phyloP scores from a whole-genome alignment of 345 rosid species.

The sweet orange (Citrus sinensis) region DVS_A1.0 CM039163.1:739501-740000 shows the following conservation, averaged over 20 bases:
- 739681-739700: no score
- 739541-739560: not conserved
- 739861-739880: not conserved
- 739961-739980: not conserved
- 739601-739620: not conserved
- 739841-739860: constrained; percentile 29
- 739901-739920: not conserved
- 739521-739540: not conserved
- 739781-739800: constrained; percentile 64
- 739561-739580: not conserved
- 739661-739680: no score
- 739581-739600: not conserved
- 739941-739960: not conserved
- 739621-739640: not conserved
- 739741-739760: constrained; percentile 53
- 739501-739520: not conserved
- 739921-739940: not conserved
- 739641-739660: no score
- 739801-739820: constrained; percentile 35
- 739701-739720: not conserved
- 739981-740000: not conserved
- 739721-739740: not conserved
- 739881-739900: not conserved
- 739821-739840: constrained; percentile 40
- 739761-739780: constrained; percentile 54